These are phyloP conservation scores for Termitomyces sp. DNA, from an alignment of 768 basidiomycete genomes.

Conservation along the genomic window DNA sequence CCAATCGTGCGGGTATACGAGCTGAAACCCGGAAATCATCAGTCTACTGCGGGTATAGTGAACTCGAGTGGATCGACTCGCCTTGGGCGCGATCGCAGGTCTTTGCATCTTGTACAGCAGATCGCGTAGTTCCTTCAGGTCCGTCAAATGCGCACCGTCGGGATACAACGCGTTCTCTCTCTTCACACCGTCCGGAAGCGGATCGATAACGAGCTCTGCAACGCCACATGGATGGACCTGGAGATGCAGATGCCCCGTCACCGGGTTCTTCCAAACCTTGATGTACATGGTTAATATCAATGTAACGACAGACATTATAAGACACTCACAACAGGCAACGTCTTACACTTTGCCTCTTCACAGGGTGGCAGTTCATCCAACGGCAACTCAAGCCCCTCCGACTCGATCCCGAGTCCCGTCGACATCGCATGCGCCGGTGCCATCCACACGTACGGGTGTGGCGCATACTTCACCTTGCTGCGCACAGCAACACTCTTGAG, in stretches of 20 bases:
- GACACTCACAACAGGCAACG: conserved; percentile 50
- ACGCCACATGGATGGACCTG: conserved; percentile 86
- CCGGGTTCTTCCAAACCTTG: conserved; percentile 90
- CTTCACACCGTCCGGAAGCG: conserved; percentile 57
- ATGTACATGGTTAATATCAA: background rate
- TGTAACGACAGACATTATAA: conserved; percentile 12
- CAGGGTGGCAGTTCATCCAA: conserved; percentile 72
- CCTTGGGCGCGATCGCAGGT: conserved; percentile 79
- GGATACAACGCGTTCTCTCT: conserved; percentile 72
- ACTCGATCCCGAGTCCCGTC: conserved; percentile 80
- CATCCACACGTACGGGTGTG: conserved; percentile 93
- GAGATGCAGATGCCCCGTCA: conserved; percentile 77
- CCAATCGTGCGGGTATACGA: conserved; percentile 92
- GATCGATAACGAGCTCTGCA: conserved; percentile 61
- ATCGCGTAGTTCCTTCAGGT: conserved; percentile 66
- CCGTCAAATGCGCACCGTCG: conserved; percentile 71
- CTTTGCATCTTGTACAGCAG: conserved; percentile 84
- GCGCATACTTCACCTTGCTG: conserved; percentile 69
- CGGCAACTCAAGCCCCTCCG: conserved; percentile 67
- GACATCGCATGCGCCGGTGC: conserved; percentile 64
- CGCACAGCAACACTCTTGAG: conserved; percentile 81
- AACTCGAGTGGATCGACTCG: conserved; percentile 24
- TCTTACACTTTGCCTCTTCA: conserved; percentile 73
- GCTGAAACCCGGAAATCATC: conserved; percentile 24
- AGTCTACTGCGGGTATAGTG: background rate